Evolutionary conservation across 1,284 basidiomycete genomes (phyloP).

Genomic region (Ganoderma resinaceum): DNA sequence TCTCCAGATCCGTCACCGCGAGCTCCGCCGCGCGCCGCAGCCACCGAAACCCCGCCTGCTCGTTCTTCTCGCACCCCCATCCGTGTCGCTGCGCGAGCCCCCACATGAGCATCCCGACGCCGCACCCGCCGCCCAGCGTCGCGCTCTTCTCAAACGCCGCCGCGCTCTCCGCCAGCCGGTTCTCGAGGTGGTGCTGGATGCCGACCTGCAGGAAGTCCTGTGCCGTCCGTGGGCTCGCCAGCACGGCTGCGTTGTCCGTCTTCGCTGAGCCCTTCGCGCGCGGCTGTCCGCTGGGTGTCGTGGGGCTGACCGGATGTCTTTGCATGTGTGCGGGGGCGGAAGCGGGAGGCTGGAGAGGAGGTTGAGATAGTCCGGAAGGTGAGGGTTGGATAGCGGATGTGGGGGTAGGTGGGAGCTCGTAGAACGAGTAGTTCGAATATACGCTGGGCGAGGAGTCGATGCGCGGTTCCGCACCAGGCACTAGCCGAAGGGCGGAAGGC

Average conservation of each 20-base stretch:
- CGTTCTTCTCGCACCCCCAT: conserved; percentile 86
- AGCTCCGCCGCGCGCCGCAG: conserved; percentile 81
- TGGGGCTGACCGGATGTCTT: conserved; percentile 19
- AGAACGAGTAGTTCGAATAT: conserved; percentile 73
- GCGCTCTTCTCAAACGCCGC: conserved; percentile 84
- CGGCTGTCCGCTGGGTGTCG: conserved; percentile 18
- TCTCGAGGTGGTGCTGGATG: conserved; percentile 83
- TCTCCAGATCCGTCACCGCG: conserved; percentile 82
- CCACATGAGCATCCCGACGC: conserved; percentile 93
- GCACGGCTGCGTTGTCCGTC: background rate
- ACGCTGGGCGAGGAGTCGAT: conserved; percentile 50
- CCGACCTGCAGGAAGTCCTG: conserved; percentile 78
- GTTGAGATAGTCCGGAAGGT: background rate
- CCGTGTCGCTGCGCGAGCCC: conserved; percentile 88
- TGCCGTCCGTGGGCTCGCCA: conserved; percentile 44
- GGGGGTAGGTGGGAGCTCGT: conserved; percentile 48
- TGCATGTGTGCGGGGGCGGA: conserved; percentile 23
- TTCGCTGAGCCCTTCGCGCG: background rate
- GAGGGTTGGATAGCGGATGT: conserved; percentile 16
- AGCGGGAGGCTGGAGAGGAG: background rate
- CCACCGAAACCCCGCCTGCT: conserved; percentile 84
- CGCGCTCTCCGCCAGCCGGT: conserved; percentile 77
- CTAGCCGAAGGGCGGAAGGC: background rate
- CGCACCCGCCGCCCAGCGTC: conserved; percentile 79
- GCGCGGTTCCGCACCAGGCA: conserved; percentile 11